Evolutionary conservation across 306 rosid species (phyloP).

Genomic region (Vigna nakashimae): DNA sequence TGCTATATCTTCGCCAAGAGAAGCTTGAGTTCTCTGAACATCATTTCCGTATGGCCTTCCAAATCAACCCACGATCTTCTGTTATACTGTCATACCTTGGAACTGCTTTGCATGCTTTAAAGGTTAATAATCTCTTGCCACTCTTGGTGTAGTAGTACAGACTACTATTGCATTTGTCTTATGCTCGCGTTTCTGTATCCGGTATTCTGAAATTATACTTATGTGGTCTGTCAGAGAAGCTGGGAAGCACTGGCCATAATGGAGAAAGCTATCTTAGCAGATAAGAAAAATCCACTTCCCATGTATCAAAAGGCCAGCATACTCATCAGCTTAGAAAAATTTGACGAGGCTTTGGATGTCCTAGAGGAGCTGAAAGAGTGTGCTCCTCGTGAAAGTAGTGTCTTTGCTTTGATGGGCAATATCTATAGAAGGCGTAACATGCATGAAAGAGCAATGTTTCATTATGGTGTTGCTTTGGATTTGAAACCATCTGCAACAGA

Average conservation of each 20-base stretch:
- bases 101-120: slow-evolving; percentile 78
- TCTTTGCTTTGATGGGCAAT: slow-evolving; percentile 93
- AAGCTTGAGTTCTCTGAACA: slow-evolving; percentile 89
- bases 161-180: slow-evolving; percentile 32
- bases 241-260: slow-evolving; percentile 81
- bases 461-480: slow-evolving; percentile 94
- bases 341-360: slow-evolving; percentile 85
- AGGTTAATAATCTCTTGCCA: slow-evolving; percentile 61
- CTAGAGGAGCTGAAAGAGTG: slow-evolving; percentile 85
- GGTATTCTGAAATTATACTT: slow-evolving; percentile 45
- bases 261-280: slow-evolving; percentile 92
- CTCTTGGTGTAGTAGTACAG: slow-evolving; percentile 33
- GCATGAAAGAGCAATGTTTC: slow-evolving; percentile 93
- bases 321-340: slow-evolving; percentile 69
- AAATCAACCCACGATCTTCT: slow-evolving; percentile 86
- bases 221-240: slow-evolving; percentile 64
- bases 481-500: slow-evolving; percentile 93
- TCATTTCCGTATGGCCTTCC: slow-evolving; percentile 88
- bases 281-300: slow-evolving; percentile 93
- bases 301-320: slow-evolving; percentile 97
- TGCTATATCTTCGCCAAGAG: slow-evolving; percentile 93
- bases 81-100: slow-evolving; percentile 92
- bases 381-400: slow-evolving; percentile 90
- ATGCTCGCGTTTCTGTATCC: slow-evolving; percentile 10
- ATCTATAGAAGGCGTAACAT: slow-evolving; percentile 79